phyloP scores from a whole-genome alignment of 2,329 filamentous ascomycete genomes.

The Fusarium sp. region DNA sequence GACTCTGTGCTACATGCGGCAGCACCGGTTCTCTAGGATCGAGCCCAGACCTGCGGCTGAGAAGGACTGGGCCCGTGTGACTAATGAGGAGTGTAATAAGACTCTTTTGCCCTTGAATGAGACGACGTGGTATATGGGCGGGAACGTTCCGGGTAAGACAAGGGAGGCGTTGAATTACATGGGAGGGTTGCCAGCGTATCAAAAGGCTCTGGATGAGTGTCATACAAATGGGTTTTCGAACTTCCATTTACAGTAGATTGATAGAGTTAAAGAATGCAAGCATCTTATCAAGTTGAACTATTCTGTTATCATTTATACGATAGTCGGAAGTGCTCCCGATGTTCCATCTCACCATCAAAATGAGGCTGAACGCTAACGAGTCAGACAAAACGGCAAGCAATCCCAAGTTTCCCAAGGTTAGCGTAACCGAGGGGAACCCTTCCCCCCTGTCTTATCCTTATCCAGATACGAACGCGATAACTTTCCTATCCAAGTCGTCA shows the following conservation, averaged over 20 bases:
- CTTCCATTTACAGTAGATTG: conserved; percentile 10
- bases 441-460: not conserved
- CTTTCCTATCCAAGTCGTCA: not conserved
- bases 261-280: not conserved
- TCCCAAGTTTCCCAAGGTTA: not conserved
- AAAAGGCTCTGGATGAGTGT: conserved; percentile 1
- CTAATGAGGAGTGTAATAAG: conserved; percentile 16
- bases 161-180: conserved; percentile 19
- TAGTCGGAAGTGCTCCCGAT: not conserved
- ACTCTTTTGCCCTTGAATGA: conserved; percentile 9
- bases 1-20: conserved; percentile 9
- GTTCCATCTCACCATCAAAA: not conserved
- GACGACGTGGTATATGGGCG: conserved; percentile 24
- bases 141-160: conserved; percentile 13
- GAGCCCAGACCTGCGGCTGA: not conserved
- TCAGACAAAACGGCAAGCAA: not conserved
- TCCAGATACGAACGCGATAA: not conserved
- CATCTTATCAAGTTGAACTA: not conserved
- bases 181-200: conserved; percentile 10
- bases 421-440: not conserved
- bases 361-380: not conserved
- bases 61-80: not conserved
- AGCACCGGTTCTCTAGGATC: not conserved
- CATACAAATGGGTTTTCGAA: not conserved
- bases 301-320: not conserved